Evolutionary conservation across 2,329 filamentous ascomycete genomes (phyloP).

Genomic region (Chaetomiaceae sp.): DNA sequence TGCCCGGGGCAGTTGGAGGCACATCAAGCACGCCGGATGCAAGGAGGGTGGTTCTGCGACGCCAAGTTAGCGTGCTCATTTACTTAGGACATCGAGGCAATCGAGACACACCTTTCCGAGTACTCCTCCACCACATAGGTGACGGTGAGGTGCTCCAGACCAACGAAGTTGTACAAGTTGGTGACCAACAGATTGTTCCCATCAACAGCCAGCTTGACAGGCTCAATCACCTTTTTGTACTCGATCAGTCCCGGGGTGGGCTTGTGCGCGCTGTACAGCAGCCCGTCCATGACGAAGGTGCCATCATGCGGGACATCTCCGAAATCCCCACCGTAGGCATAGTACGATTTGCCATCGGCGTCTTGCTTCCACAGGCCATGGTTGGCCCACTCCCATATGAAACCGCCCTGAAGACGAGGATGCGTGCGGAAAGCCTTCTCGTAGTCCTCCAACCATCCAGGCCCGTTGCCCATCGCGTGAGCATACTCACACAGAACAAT

Average conservation of each 20-base stretch:
- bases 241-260: slow-evolving; percentile 52
- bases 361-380: slow-evolving; percentile 48
- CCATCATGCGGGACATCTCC: slow-evolving; percentile 54
- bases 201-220: slow-evolving; percentile 39
- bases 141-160: slow-evolving; percentile 37
- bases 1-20: slow-evolving; percentile 36
- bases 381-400: slow-evolving; percentile 62
- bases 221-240: slow-evolving; percentile 52
- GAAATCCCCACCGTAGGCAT: slow-evolving; percentile 58
- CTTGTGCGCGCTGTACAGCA: slow-evolving; percentile 47
- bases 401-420: slow-evolving; percentile 58
- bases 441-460: slow-evolving; percentile 64
- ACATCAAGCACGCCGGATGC: slow-evolving; percentile 35
- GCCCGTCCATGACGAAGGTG: slow-evolving; percentile 57
- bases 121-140: slow-evolving; percentile 41
- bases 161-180: slow-evolving; percentile 46
- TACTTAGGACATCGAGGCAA: no score
- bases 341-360: slow-evolving; percentile 39
- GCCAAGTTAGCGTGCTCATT: no score
- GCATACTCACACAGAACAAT: slow-evolving; percentile 53
- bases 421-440: slow-evolving; percentile 56
- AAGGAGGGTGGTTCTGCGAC: slow-evolving; percentile 25
- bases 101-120: slow-evolving; percentile 31
- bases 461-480: slow-evolving; percentile 69
- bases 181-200: slow-evolving; percentile 35